Evolutionary conservation across 1,284 basidiomycete species (phyloP), one percentile per base, ranked within the genome.

Genomic region (Naganishia albida): DNA sequence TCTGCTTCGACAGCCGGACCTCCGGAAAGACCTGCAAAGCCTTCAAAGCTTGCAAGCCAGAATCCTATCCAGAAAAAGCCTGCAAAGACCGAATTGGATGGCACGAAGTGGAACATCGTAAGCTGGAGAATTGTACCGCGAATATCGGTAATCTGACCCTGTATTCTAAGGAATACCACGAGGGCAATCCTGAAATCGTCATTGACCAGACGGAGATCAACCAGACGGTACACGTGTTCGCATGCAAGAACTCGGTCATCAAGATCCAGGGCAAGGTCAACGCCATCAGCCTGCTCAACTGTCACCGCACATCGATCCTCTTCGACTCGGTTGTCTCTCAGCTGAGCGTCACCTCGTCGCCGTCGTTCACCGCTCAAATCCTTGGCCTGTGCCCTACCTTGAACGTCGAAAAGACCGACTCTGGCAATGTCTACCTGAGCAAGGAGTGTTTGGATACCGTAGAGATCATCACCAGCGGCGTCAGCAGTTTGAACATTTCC

Each of bases 401-500:
- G 69, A 89, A 95, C 74, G 81, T 99, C 43, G 96, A 99, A 80
- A 88, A 88, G 34, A 95, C 91, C 43, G 96, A 99, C 79, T 91
- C 90, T 18, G 96, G 95, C 10, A 91, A 94, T 77, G 87, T 99
- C 70, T 99, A 92, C 80, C 85, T 99, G 39, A 93, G 91, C 50
- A 89, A 89, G 76, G 85, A 85, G 38, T 89, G 89, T 70, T 82
- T 96, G 63, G 79, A 81, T 52, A 68, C 68, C 12, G 84, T 86
- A 2, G 95, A 98, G 80, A 91, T 99, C 73, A 89, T 93, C 53
- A 95, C 94, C 1, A 88, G 92, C 65, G 98, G 99, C 81, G 96
- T 93, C 78, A 93, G 90, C 74, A 85, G 88, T 38, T 89, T 99
- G 80, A 99, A 99, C 79, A 84, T 99, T 67, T 91, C 86, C 72